phyloP scores from a whole-genome alignment of 2,329 filamentous ascomycete species.

The Scedosporium apiospermum region DNA sequence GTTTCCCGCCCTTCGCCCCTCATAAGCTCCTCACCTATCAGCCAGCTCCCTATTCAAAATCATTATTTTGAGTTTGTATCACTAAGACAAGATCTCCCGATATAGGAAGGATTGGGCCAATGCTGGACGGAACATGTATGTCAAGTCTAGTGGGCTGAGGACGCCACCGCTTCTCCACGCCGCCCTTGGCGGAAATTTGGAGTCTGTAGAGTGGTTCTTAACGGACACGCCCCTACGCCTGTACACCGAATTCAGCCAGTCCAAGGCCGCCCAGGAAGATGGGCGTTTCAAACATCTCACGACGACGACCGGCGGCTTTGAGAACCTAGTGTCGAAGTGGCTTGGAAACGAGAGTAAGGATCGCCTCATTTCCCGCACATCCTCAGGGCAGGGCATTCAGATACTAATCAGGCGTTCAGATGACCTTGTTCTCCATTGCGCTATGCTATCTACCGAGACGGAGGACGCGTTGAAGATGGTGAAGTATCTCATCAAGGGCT shows the following conservation, averaged over 20 bases:
- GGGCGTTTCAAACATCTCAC: slow-evolving; percentile 51
- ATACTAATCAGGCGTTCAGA: slow-evolving; percentile 27
- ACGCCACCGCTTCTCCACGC: slow-evolving; percentile 53
- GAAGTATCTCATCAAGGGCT: slow-evolving; percentile 53
- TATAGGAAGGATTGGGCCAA: slow-evolving; percentile 59
- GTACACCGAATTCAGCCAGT: slow-evolving; percentile 58
- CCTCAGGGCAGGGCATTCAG: background rate
- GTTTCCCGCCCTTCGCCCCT: background rate
- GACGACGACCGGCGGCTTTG: slow-evolving; percentile 51
- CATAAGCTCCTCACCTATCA: background rate
- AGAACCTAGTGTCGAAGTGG: slow-evolving; percentile 53
- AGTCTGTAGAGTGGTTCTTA: slow-evolving; percentile 67
- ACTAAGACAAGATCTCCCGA: slow-evolving; percentile 9
- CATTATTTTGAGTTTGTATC: background rate
- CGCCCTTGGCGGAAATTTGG: slow-evolving; percentile 47
- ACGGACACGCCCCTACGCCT: slow-evolving; percentile 58
- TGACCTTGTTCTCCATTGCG: slow-evolving; percentile 58
- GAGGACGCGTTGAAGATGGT: slow-evolving; percentile 44
- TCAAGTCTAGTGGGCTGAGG: slow-evolving; percentile 28
- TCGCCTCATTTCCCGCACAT: background rate
- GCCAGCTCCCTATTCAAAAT: background rate
- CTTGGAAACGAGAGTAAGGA: slow-evolving; percentile 48
- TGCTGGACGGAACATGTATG: slow-evolving; percentile 40
- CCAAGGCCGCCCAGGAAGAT: slow-evolving; percentile 51
- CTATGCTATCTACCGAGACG: slow-evolving; percentile 36